Percentiles rank a stretch among this genome's conserved stretches.
phyloP scores from a whole-genome alignment of 2,329 filamentous ascomycete genomes.

The Coleophoma cylindrospora region DNA sequence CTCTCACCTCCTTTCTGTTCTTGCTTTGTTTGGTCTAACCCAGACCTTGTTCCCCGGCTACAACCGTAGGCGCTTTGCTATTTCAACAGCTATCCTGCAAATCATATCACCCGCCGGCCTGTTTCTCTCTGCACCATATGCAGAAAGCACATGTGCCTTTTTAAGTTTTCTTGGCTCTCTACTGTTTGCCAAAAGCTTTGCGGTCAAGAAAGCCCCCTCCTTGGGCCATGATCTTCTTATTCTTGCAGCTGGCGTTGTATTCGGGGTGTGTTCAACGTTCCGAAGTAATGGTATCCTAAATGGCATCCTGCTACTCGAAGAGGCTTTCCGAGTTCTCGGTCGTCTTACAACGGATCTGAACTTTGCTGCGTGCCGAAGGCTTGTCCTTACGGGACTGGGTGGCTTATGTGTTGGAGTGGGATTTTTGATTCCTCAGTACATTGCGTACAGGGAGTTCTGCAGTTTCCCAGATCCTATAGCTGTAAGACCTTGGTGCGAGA shows the following conservation, averaged over 20 bases:
- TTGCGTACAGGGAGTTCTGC: constrained; percentile 74
- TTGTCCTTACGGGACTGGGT: constrained; percentile 56
- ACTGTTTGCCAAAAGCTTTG: constrained; percentile 53
- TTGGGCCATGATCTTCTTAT: constrained; percentile 39
- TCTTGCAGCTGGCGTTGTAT: constrained; percentile 59
- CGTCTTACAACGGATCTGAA: constrained; percentile 36
- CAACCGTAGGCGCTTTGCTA: constrained; percentile 44
- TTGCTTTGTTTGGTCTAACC: constrained; percentile 67
- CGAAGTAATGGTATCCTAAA: constrained; percentile 85
- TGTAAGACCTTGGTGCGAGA: constrained; percentile 68
- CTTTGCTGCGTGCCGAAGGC: constrained; percentile 39
- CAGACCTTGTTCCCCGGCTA: constrained; percentile 44
- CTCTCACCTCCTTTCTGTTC: constrained; percentile 71
- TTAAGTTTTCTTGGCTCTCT: constrained; percentile 72
- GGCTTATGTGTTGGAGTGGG: constrained; percentile 65
- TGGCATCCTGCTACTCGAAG: constrained; percentile 60
- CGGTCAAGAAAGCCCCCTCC: constrained; percentile 25
- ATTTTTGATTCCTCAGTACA: constrained; percentile 64
- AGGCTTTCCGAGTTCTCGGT: constrained; percentile 50
- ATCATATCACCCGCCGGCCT: constrained; percentile 82
- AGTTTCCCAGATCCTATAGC: constrained; percentile 20
- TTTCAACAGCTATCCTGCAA: constrained; percentile 69
- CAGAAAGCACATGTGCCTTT: constrained; percentile 74
- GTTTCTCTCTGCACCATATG: constrained; percentile 83
- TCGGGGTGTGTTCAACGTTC: constrained; percentile 68